Evolutionary conservation across 805 yeast species (phyloP), one percentile per base, ranked within the genome.

Genomic region (Metschnikowia bowlesiae): DNA sequence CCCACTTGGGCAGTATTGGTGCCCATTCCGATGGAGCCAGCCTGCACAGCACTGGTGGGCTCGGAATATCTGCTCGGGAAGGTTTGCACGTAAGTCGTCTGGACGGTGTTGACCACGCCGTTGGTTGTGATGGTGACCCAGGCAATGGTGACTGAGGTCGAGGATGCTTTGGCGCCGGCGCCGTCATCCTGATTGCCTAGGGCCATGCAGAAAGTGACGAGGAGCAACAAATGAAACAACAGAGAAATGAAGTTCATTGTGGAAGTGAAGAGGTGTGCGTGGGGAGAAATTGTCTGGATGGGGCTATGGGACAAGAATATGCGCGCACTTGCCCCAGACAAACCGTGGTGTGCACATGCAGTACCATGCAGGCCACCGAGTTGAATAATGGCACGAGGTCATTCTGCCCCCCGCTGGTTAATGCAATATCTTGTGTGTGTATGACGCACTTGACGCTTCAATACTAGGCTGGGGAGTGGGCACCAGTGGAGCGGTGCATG

Each of bases 21-120:
- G 10, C 73, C 75, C 40, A 70, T 48, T 1, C 75, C 75, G 33
- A 67, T 53, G 2, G 60, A 44, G 2, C 74, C 75, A 0, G 67
- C 57, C 22, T 58, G 43, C 8, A 55, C 66, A 4, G 57, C 52
- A 4, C 54, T 37, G 9, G 56, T 50, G 7, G 61, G 64, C 8
- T 46, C 46, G 2, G 64, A 47, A 44, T 54, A 58, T 1, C 66
- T 63, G 7, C 54, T 39, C 60, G 58, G 58, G 47, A 70, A 70
- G 3, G 59, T 39, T 53, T 70, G 75, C 11, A 43, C 28, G 52
- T 53, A 70, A 13, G 51, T 40, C 2, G 68, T 54, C 35, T 57
- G 52, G 16, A 65, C 56, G 32, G 66, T 68, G 5, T 63, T 55
- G 8, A 60, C 47, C 13, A 49, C 60, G 2, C 77, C 76, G 34